phyloP scores from a whole-genome alignment of 1,284 basidiomycete species.

The Sphagnurus paluster region DNA sequence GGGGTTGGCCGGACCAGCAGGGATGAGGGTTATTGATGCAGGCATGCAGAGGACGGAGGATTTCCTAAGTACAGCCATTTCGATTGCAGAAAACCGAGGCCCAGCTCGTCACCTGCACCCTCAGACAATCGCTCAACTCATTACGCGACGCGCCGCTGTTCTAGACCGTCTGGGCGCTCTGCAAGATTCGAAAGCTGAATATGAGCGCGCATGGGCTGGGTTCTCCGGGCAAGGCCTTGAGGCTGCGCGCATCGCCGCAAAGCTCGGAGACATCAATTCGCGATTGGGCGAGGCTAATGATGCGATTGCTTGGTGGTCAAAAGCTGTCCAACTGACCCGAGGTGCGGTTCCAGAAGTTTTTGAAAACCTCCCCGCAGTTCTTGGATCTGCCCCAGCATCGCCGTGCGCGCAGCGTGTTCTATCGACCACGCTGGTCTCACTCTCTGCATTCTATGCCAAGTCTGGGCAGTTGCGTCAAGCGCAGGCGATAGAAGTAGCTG shows the following conservation, averaged over 20 bases:
- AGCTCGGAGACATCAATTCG: slow-evolving; percentile 64
- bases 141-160: slow-evolving; percentile 61
- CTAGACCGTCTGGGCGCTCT: slow-evolving; percentile 71
- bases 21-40: slow-evolving; percentile 49
- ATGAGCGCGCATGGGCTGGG: slow-evolving; percentile 62
- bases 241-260: slow-evolving; percentile 59
- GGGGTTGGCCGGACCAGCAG: slow-evolving; percentile 34
- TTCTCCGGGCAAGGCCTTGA: slow-evolving; percentile 40
- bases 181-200: slow-evolving; percentile 59
- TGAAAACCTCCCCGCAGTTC: slow-evolving; percentile 33
- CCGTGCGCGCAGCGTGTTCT: slow-evolving; percentile 71
- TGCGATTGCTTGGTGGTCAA: slow-evolving; percentile 68
- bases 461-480: slow-evolving; percentile 68
- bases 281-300: slow-evolving; percentile 52
- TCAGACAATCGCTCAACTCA: slow-evolving; percentile 58
- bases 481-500: slow-evolving; percentile 61
- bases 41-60: slow-evolving; percentile 52
- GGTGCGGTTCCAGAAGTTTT: slow-evolving; percentile 16
- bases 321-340: slow-evolving; percentile 48
- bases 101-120: slow-evolving; percentile 42
- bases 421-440: slow-evolving; percentile 64
- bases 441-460: slow-evolving; percentile 72
- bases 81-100: slow-evolving; percentile 42
- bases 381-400: slow-evolving; percentile 48
- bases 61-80: slow-evolving; percentile 54